phyloP scores from a whole-genome alignment of 305 asterid species.

The Nicotiana rustica region DNA sequence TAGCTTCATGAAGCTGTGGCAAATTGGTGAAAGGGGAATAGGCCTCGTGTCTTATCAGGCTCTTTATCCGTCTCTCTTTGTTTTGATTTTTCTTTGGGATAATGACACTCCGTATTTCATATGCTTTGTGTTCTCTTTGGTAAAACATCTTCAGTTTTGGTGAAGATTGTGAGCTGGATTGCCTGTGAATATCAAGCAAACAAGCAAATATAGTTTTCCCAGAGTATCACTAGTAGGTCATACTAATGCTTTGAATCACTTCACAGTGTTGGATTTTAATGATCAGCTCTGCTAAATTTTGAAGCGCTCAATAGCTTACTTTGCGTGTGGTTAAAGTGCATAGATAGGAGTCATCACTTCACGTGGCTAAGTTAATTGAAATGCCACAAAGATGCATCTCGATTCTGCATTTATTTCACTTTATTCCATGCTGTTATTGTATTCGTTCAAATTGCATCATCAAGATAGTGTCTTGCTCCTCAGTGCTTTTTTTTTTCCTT shows the following conservation, averaged over 20 bases:
- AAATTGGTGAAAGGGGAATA: not conserved
- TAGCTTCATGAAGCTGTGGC: not conserved
- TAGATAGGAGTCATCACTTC: not conserved
- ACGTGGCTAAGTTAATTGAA: not conserved
- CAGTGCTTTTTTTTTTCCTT: not conserved
- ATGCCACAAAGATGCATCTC: slow-evolving; percentile 20
- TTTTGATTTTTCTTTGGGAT: not conserved
- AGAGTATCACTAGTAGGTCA: not conserved
- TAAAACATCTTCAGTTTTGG: not conserved
- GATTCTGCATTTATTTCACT: slow-evolving; percentile 21
- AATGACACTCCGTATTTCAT: not conserved
- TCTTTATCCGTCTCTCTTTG: not conserved
- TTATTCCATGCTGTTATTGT: not conserved
- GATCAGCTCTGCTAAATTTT: not conserved
- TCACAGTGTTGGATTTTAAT: slow-evolving; percentile 13
- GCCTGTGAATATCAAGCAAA: not conserved
- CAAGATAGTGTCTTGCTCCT: slow-evolving; percentile 6
- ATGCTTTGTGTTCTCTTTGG: not conserved
- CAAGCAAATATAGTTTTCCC: not conserved
- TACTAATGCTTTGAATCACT: slow-evolving; percentile 12
- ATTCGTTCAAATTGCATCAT: slow-evolving; percentile 20
- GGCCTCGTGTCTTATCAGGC: not conserved
- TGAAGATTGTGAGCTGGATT: not conserved
- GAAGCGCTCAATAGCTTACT: not conserved
- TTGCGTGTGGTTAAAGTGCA: not conserved